A percentile compares a stretch with the other conserved stretches of the same genome.
Evolutionary conservation across 106 monocot genomes (phyloP).

Genomic region (Hemerocallis citrina): DNA sequence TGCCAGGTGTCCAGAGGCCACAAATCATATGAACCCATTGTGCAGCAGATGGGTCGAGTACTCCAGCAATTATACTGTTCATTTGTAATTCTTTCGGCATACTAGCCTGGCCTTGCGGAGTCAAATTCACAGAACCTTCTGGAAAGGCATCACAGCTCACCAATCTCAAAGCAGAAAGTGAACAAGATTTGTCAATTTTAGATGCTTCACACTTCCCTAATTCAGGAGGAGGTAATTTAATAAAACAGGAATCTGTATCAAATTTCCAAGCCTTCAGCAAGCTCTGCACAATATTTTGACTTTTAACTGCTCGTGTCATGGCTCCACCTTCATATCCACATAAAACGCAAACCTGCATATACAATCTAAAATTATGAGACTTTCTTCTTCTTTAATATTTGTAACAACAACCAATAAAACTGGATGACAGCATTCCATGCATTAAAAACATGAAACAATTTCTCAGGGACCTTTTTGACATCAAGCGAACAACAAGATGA

Average conservation of each 20-base stretch:
- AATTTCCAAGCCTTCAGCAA: slow-evolving; percentile 53
- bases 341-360: slow-evolving; percentile 66
- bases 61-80: slow-evolving; percentile 42
- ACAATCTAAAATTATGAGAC: slow-evolving; percentile 7
- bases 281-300: slow-evolving; percentile 52
- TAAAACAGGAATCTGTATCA: slow-evolving; percentile 7
- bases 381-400: too few species aligned
- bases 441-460: background rate
- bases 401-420: background rate
- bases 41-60: slow-evolving; percentile 33
- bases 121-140: background rate
- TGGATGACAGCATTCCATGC: background rate
- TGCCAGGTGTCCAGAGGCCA: slow-evolving; percentile 95
- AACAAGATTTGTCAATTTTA: slow-evolving; percentile 14
- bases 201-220: slow-evolving; percentile 10
- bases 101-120: slow-evolving; percentile 2
- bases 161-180: slow-evolving; percentile 4
- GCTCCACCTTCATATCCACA: slow-evolving; percentile 96
- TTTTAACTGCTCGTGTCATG: slow-evolving; percentile 76
- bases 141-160: slow-evolving; percentile 1
- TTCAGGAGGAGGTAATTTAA: too few species aligned
- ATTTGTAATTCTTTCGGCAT: slow-evolving; percentile 4
- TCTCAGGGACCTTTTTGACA: background rate
- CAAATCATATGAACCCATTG: slow-evolving; percentile 99
- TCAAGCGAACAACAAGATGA: too few species aligned